These are phyloP conservation scores for Hypoxylon trugodes DNA, from an alignment of 495 filamentous ascomycete species.

Conservation along the genomic window DNA sequence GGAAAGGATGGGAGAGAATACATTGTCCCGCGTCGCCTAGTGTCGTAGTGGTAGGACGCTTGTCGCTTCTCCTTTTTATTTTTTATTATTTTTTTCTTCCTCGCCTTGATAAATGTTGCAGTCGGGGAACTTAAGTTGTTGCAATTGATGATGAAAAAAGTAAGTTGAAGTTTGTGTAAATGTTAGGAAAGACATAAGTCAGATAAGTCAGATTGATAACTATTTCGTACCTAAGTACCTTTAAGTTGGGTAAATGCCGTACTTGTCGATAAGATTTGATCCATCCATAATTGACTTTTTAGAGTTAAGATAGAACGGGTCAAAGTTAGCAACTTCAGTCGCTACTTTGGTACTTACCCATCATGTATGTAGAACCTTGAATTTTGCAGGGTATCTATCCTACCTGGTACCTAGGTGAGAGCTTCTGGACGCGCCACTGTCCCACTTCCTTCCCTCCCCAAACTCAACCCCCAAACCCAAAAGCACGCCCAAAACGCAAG, in stretches of 20 bases:
- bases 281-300: constrained; percentile 1
- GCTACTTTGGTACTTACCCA: constrained; percentile 1
- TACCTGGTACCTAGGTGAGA: constrained; percentile 6
- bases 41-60: constrained; percentile 9
- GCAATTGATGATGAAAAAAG: too few relatives aligned
- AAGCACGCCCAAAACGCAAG: constrained; percentile 25
- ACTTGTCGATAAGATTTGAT: too few relatives aligned
- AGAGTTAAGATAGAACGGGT: constrained; percentile 7
- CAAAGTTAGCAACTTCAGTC: constrained; percentile 14
- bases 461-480: constrained; percentile 20
- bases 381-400: constrained; percentile 9
- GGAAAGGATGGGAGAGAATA: constrained; percentile 7
- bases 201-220: too few relatives aligned
- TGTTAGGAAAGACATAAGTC: too few relatives aligned
- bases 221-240: too few relatives aligned
- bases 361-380: background rate
- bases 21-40: constrained; percentile 13
- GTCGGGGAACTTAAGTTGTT: too few relatives aligned
- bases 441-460: constrained; percentile 1
- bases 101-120: too few relatives aligned
- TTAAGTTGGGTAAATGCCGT: too few relatives aligned
- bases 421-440: constrained; percentile 1
- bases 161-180: too few relatives aligned
- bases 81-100: too few relatives aligned
- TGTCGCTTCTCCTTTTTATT: background rate